Conservation (phyloP, 23 red algal species). For the Chondrus crispus region DNA sequence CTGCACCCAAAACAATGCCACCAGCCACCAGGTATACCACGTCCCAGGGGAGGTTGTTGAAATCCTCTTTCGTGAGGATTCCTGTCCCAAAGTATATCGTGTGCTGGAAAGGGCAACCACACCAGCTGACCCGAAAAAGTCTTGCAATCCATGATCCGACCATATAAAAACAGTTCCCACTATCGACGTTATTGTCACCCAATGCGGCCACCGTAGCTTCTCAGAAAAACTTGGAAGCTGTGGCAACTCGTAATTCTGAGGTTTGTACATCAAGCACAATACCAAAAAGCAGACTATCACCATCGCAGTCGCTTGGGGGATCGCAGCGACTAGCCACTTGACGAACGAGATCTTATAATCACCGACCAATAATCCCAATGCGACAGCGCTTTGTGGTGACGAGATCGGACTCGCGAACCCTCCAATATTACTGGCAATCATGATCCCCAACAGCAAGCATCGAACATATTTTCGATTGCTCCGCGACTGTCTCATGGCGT, state of each 20-base stretch:
- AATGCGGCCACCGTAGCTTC: conserved; percentile 60
- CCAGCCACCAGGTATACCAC: conserved; percentile 95
- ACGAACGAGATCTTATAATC: conserved; percentile 74
- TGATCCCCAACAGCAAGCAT: conserved; percentile 87
- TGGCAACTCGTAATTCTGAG: conserved; percentile 51
- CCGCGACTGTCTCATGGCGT: conserved; percentile 31
- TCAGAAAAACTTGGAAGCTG: conserved; percentile 39
- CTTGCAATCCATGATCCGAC: conserved; percentile 55
- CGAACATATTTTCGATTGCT: conserved; percentile 58
- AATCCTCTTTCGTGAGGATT: conserved; percentile 94
- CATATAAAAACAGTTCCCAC: conserved; percentile 79
- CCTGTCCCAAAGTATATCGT: conserved; percentile 86
- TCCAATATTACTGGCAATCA: conserved; percentile 88
- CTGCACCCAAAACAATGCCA: conserved; percentile 80
- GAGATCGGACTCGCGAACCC: conserved; percentile 94
- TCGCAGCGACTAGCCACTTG: conserved; percentile 76
- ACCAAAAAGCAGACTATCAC: conserved; percentile 51
- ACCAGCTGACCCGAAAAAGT: conserved; percentile 75
- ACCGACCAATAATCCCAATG: conserved; percentile 65
- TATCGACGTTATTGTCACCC: conserved; percentile 54
- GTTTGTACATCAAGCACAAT: conserved; percentile 66
- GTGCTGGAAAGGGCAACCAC: conserved; percentile 87
- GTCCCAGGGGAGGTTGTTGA: conserved; percentile 97
- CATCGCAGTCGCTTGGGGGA: conserved; percentile 71
- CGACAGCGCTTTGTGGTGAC: conserved; percentile 97